Base-by-base conservation (phyloP, 345 rosid species). In the Salix arbutifolia region DNA sequence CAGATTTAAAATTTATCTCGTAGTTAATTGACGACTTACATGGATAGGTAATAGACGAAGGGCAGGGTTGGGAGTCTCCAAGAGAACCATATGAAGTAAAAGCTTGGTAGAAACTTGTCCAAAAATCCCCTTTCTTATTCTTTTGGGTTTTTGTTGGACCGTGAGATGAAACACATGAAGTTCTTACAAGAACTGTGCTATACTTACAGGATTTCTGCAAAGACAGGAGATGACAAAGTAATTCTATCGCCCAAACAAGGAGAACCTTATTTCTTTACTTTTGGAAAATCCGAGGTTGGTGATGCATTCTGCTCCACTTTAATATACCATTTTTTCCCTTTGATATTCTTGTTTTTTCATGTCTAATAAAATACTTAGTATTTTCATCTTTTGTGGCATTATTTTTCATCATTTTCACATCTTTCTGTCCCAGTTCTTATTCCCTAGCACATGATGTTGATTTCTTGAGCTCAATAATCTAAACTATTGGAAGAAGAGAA, bases 21-120 rank as follows among this genome's bases (percentile, higher is more conserved):
- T 19, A 40, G 35, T 16, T 67, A 26, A 12, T 50, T 19, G 53
- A 53, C 64, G 3, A 58, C 25, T 74, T 72, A 25, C 73, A 10
- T 86, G 84, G 64, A 75, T 77, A 94, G 98, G 89, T 94, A 68
- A 23, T 90, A 72, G 76, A 83, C 26, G 99, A 96, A 78, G 99
- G 99, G 3, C 86, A 92, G 82, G 96, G 99, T 28, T 96, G 98
- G 98, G 97, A 96, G 81, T 77, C 97, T 65, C 99, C 99, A 56
- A 87, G 97, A 85, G 91, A 88, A 80, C 97, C 97, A 44, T 96
- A 92, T 84, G 97, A 96, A 92, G 91, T 92, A 30, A 88, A 87
- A 83, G 95, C 91, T 76, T 77, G 98, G 99, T 96, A 88, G 70
- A 46, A 46, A 25, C 30, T 53, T 40, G 61, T 81, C 66, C 67